These are phyloP conservation scores for Symbiodinium pilosum DNA, from an alignment of 73 alveolate species.

Conservation along the genomic window DNA sequence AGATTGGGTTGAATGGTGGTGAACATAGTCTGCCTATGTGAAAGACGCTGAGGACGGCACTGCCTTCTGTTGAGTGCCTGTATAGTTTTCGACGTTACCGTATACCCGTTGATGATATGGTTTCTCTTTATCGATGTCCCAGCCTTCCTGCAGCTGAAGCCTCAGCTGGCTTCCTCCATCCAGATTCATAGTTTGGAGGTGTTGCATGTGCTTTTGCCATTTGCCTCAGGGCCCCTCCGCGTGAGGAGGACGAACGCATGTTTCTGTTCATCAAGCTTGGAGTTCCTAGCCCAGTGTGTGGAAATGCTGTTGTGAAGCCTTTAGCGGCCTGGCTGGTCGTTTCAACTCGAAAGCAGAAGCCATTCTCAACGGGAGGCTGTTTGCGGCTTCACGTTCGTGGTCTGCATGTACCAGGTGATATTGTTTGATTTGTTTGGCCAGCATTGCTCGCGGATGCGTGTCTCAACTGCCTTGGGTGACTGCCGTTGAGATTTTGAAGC, in stretches of 20 bases:
- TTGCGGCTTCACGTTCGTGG: constrained; percentile 92
- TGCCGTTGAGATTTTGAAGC: not conserved
- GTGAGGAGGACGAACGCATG: constrained; percentile 58
- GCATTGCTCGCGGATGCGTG: constrained; percentile 56
- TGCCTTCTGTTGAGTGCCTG: constrained; percentile 88
- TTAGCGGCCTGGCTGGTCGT: too few species aligned
- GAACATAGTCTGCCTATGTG: not conserved
- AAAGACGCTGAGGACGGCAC: constrained; percentile 25
- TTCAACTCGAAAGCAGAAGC: not conserved
- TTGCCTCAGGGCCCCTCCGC: constrained; percentile 1
- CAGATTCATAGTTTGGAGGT: not conserved
- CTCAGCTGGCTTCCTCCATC: not conserved
- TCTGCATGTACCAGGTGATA: constrained; percentile 86
- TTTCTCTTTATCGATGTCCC: constrained; percentile 87
- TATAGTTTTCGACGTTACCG: constrained; percentile 63
- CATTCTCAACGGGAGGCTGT: constrained; percentile 11
- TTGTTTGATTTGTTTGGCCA: constrained; percentile 78
- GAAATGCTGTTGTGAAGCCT: not conserved
- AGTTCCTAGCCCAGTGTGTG: not conserved
- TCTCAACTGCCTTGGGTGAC: not conserved
- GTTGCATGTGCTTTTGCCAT: not conserved
- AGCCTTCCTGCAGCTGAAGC: constrained; percentile 31
- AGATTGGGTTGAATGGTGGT: too few species aligned
- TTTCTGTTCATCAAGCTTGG: constrained; percentile 51
- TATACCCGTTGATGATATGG: constrained; percentile 82